Conservation (phyloP, 306 rosid species). For the Acacia acuminata region DNA sequence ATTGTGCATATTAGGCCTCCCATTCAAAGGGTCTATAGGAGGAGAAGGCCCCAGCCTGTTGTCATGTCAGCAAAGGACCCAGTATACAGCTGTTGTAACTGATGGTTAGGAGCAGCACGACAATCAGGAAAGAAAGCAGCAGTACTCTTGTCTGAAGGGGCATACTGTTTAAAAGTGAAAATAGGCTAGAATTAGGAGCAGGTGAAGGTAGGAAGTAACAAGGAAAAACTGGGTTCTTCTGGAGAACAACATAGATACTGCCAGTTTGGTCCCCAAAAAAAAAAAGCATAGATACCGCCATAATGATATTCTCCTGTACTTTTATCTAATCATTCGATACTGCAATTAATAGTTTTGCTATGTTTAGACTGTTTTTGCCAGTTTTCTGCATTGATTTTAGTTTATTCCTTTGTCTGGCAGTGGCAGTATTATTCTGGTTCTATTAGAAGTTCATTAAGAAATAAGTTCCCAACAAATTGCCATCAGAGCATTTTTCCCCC, state of each 20-base stretch:
- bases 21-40: not conserved
- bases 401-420: not conserved
- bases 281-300: not conserved
- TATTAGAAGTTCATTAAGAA: not conserved
- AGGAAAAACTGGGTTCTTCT: not conserved
- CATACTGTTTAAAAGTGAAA: not conserved
- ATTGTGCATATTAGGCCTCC: not conserved
- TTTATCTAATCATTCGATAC: not conserved
- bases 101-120: not conserved
- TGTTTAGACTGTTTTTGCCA: not conserved
- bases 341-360: not conserved
- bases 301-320: not conserved
- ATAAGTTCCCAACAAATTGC: not conserved
- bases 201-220: not conserved
- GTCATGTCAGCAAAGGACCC: not conserved
- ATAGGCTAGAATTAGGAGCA: not conserved
- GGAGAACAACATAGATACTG: not conserved
- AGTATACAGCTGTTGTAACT: not conserved
- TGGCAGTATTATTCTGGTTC: not conserved
- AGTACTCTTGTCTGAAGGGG: not conserved
- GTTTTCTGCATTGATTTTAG: not conserved
- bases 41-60: not conserved
- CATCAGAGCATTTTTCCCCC: not conserved
- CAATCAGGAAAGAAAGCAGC: not conserved
- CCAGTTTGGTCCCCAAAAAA: too few species aligned